phyloP scores from a whole-genome alignment of 169 alveolate species.

The Neospora caninum region DNA sequence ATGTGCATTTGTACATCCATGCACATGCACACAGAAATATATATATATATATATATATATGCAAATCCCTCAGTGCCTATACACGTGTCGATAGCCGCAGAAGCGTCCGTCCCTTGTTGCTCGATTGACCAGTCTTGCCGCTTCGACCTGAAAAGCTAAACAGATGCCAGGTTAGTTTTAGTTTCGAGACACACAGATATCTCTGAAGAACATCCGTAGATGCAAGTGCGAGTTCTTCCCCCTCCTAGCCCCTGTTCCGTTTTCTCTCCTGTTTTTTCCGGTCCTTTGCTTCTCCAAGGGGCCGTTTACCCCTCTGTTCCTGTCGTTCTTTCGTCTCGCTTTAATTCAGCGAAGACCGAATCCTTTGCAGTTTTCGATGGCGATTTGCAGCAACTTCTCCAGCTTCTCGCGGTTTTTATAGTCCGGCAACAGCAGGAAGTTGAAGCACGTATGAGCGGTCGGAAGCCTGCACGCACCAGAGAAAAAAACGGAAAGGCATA shows the following conservation, averaged over 20 bases:
- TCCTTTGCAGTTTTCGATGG: constrained; percentile 89
- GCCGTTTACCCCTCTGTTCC: not conserved
- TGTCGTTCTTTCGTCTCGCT: not conserved
- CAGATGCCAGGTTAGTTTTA: too few relatives aligned
- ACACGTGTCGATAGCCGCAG: too few relatives aligned
- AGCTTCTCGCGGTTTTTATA: constrained; percentile 82
- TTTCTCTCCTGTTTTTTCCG: not conserved
- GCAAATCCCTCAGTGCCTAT: too few relatives aligned
- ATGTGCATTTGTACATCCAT: too few relatives aligned
- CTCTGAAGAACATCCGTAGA: too few relatives aligned
- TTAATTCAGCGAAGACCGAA: constrained; percentile 83
- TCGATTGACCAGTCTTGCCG: too few relatives aligned
- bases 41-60: too few relatives aligned
- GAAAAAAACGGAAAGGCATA: not conserved
- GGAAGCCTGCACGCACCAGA: constrained; percentile 79
- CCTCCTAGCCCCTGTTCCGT: not conserved
- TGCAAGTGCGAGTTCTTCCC: not conserved
- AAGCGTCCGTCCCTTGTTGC: too few relatives aligned
- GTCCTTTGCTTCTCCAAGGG: too few relatives aligned
- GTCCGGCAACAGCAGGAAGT: constrained; percentile 89
- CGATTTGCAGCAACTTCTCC: constrained; percentile 77
- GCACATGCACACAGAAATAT: too few relatives aligned
- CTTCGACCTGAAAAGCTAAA: too few relatives aligned
- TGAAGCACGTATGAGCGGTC: constrained; percentile 94
- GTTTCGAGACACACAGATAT: too few relatives aligned